A percentile compares a stretch with the other conserved stretches of the same genome.
Conservation (phyloP, 176 grass and related monocot genomes). For the Aegilops bicornis region DNA sequence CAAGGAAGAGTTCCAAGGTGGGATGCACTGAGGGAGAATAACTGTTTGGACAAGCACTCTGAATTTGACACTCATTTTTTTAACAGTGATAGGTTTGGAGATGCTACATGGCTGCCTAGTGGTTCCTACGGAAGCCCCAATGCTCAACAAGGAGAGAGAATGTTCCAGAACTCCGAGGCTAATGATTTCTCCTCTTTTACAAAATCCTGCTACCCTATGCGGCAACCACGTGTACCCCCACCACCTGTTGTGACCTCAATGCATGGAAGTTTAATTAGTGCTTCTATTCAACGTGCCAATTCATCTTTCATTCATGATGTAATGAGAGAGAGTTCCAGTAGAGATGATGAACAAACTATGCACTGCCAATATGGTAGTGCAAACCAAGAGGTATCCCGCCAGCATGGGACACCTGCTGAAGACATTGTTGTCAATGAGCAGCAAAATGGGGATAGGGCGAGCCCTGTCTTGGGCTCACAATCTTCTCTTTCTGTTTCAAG, state of each 20-base stretch:
- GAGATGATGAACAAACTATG: slow-evolving; percentile 52
- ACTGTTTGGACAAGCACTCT: slow-evolving; percentile 57
- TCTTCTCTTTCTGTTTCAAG: slow-evolving; percentile 92
- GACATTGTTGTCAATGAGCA: slow-evolving; percentile 43
- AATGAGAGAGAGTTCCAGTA: slow-evolving; percentile 37
- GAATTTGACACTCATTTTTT: slow-evolving; percentile 61
- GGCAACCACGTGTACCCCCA: slow-evolving; percentile 71
- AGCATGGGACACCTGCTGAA: slow-evolving; percentile 29
- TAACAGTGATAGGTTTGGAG: slow-evolving; percentile 64
- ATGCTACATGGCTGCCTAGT: slow-evolving; percentile 57
- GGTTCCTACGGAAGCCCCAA: slow-evolving; percentile 54
- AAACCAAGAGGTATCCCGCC: slow-evolving; percentile 61
- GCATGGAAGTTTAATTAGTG: slow-evolving; percentile 47
- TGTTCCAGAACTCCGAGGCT: slow-evolving; percentile 53
- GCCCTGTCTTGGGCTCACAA: slow-evolving; percentile 64
- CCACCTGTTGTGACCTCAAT: slow-evolving; percentile 58
- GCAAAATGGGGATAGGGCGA: slow-evolving; percentile 55
- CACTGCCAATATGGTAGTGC: slow-evolving; percentile 52
- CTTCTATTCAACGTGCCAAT: slow-evolving; percentile 44
- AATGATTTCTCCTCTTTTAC: slow-evolving; percentile 63
- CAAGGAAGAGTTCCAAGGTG: slow-evolving; percentile 59
- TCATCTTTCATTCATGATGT: slow-evolving; percentile 46
- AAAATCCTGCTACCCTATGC: slow-evolving; percentile 58
- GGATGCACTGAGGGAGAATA: slow-evolving; percentile 56
- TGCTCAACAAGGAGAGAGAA: slow-evolving; percentile 55